Base-by-base conservation (phyloP, 176 grass and related monocot genomes). In the Zizania latifolia region DNA sequence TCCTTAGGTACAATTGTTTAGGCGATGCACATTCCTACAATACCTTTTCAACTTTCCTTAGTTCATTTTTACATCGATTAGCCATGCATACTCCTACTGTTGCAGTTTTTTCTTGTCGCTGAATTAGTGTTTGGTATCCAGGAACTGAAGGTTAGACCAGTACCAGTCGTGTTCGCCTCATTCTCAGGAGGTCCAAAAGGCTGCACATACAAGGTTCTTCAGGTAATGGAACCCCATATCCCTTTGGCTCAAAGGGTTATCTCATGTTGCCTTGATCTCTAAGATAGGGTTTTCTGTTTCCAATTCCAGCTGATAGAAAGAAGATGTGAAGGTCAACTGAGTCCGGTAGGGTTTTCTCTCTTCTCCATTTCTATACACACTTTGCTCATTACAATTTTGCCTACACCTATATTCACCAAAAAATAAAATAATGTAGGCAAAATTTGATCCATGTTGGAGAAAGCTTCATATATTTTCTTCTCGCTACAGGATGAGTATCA, bases 141-240 rank as follows among this genome's bases (percentile, higher is more conserved):
- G 94, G 91, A 93, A 81, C 59, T 98, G 32, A 98, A 92, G 82
- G 22, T 62, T 59, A 86, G 68, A 39, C 66, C 86, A 16, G 57
- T 75, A 58, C 94, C 94, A 26, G 83, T 98, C 45, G 89, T 91
- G 67, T 92, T 98, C 29, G 86, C 86, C 6, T 86, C 91, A 8
- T 98, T 98, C 80, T 98, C 94, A 0, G 91, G 91, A 51, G 94
- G 94, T 22, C 86, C 94, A 3, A 98, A 98, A 85, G 91, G 94
- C 57, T 98, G 91, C 81, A 93, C 86, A 31, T 98, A 98, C 65
- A 98, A 98, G 84, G 88, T 89, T 87, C 76, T 98, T 81, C 91
- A 93, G 94, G 94, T 97, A 41, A 73, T 83, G 55, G 14, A 78
- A 41, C 6, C 19, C 12, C 32, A 35, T 22, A 37, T 33, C 56